Evolutionary conservation across 1,139 yeast genomes (phyloP).

Genomic region (Taphrina communis): DNA sequence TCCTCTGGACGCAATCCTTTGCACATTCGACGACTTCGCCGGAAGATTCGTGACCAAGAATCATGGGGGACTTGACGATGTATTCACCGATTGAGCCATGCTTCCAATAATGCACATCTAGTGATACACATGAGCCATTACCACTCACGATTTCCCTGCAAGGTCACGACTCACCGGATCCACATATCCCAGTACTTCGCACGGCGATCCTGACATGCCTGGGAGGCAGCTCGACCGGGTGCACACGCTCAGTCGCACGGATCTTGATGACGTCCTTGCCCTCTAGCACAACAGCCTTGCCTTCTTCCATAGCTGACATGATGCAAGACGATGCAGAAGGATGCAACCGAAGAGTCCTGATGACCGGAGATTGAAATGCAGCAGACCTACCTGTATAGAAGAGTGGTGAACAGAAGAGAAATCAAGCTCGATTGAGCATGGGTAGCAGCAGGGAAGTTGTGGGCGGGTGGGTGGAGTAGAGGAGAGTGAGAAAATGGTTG

Average conservation of each 20-base stretch:
- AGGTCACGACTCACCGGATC: constrained; percentile 60
- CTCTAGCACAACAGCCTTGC: constrained; percentile 34
- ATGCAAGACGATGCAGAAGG: background rate
- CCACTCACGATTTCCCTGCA: no score
- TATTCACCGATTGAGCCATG: constrained; percentile 75
- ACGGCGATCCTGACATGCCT: constrained; percentile 71
- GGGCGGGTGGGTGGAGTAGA: background rate
- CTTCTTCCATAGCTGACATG: constrained; percentile 21
- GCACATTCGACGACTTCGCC: constrained; percentile 69
- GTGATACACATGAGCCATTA: no score
- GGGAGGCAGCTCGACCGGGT: constrained; percentile 27
- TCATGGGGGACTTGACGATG: constrained; percentile 60
- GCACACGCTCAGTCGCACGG: constrained; percentile 12
- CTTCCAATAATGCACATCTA: constrained; percentile 70
- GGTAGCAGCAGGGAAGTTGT: background rate
- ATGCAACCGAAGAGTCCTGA: no score
- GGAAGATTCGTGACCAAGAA: constrained; percentile 67
- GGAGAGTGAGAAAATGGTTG: background rate
- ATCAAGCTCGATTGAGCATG: no score
- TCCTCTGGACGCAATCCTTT: constrained; percentile 58
- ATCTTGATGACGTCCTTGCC: constrained; percentile 24
- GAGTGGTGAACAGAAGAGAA: no score
- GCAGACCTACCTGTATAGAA: no score
- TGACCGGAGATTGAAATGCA: no score
- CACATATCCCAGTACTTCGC: constrained; percentile 84